These are phyloP conservation scores for Fusarium metavorans DNA, from an alignment of 2,329 filamentous ascomycete species.

Conservation along the genomic window DNA sequence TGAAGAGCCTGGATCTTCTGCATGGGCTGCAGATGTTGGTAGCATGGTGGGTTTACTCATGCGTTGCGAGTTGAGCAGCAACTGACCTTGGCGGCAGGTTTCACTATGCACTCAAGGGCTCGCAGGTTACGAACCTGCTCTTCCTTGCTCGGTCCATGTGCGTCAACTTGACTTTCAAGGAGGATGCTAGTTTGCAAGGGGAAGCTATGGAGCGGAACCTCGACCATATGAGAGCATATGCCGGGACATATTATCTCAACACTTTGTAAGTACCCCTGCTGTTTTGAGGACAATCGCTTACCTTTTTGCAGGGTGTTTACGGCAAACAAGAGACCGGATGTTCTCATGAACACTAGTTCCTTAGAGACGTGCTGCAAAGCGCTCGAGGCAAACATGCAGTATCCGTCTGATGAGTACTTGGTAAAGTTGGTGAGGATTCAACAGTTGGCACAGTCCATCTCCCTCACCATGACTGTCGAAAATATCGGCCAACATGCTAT, in stretches of 20 bases:
- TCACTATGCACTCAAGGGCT: constrained; percentile 61
- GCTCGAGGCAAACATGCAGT: constrained; percentile 57
- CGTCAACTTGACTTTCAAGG: constrained; percentile 53
- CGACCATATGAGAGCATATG: constrained; percentile 61
- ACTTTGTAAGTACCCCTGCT: constrained; percentile 54
- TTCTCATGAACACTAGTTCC: constrained; percentile 60
- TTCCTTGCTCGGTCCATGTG: constrained; percentile 62
- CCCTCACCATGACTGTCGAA: constrained; percentile 52
- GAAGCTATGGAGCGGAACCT: constrained; percentile 46
- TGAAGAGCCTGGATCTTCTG: constrained; percentile 60
- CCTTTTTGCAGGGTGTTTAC: constrained; percentile 52
- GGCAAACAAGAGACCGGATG: constrained; percentile 61
- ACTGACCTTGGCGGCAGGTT: constrained; percentile 49
- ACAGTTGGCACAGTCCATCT: constrained; percentile 61
- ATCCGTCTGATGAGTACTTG: constrained; percentile 58
- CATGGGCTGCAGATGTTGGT: constrained; percentile 60
- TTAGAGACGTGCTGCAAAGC: constrained; percentile 58
- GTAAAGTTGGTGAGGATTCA: constrained; percentile 61
- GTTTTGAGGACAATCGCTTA: background rate
- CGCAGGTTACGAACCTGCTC: constrained; percentile 62
- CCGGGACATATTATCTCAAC: constrained; percentile 63
- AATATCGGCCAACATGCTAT: constrained; percentile 46
- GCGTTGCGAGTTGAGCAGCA: background rate
- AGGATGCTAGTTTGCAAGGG: constrained; percentile 35
- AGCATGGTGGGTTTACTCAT: constrained; percentile 54